Conservation (phyloP, 1,284 basidiomycete genomes). For the Earliella scabrosa region DNA sequence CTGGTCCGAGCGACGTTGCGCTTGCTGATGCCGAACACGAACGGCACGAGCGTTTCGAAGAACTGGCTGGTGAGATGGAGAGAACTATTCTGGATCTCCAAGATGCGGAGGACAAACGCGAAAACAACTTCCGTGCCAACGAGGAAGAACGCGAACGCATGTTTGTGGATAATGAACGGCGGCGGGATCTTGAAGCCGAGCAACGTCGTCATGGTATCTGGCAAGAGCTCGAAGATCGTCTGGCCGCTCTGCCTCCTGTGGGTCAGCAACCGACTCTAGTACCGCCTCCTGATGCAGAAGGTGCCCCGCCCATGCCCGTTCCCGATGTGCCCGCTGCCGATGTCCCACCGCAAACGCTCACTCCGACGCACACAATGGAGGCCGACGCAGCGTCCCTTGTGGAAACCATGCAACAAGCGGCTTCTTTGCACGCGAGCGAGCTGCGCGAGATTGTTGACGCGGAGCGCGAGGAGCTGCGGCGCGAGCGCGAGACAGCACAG, state of each 20-base stretch:
- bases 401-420: conserved; percentile 51
- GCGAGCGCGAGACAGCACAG: conserved; percentile 55
- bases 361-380: conserved; percentile 17
- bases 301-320: conserved; percentile 7
- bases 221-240: conserved; percentile 45
- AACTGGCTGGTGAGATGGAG: conserved; percentile 53
- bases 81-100: conserved; percentile 51
- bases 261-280: conserved; percentile 16
- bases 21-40: conserved; percentile 55
- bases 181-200: conserved; percentile 52
- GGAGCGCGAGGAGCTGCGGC: conserved; percentile 62
- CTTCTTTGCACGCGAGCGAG: conserved; percentile 56
- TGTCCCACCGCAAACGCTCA: conserved; percentile 8
- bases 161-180: conserved; percentile 61
- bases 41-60: conserved; percentile 57
- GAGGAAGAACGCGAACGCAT: conserved; percentile 67
- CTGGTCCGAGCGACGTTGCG: conserved; percentile 40
- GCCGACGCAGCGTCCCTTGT: conserved; percentile 34
- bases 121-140: conserved; percentile 60
- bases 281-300: conserved; percentile 3
- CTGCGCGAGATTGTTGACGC: conserved; percentile 59
- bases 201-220: conserved; percentile 56
- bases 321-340: conserved; percentile 4
- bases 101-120: conserved; percentile 63
- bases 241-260: conserved; percentile 24